These are phyloP conservation scores for Calonectria naviculata DNA, from an alignment of 2,329 filamentous ascomycete genomes.

Conservation along the genomic window DNA sequence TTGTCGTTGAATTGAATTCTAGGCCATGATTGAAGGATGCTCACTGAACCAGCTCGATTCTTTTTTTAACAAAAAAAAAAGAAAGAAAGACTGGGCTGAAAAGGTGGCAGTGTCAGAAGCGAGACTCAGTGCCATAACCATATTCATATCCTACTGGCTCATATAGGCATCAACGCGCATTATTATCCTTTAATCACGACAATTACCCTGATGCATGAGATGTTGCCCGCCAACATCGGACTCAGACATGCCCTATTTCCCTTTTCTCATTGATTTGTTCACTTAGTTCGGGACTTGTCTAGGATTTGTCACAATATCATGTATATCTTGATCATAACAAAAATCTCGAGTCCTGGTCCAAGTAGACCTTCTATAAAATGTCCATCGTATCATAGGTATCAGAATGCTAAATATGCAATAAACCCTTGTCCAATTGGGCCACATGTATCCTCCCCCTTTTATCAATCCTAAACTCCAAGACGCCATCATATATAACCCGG, in stretches of 20 bases:
- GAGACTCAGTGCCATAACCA: too few species aligned
- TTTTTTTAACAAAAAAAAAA: too few species aligned
- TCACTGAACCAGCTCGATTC: too few species aligned
- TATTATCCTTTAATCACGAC: neutral
- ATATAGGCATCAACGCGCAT: neutral
- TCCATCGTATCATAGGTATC: conserved; percentile 4
- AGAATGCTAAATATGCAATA: conserved; percentile 3
- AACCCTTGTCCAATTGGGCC: neutral
- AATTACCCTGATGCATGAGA: neutral
- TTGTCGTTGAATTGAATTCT: too few species aligned
- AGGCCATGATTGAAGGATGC: too few species aligned
- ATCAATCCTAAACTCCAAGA: conserved; percentile 19
- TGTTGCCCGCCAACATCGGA: neutral
- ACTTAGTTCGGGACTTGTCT: neutral
- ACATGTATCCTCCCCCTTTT: conserved; percentile 19
- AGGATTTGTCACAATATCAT: neutral
- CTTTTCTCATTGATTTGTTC: neutral
- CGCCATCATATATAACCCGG: conserved; percentile 16
- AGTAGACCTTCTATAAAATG: neutral
- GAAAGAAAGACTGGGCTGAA: too few species aligned
- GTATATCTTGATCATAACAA: neutral
- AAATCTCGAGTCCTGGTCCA: neutral
- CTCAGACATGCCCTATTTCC: neutral
- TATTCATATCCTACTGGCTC: neutral
- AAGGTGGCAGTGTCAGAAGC: too few species aligned